Conservation (phyloP, 2,329 filamentous ascomycete genomes). For the Arachnomyces sp. region DNA sequence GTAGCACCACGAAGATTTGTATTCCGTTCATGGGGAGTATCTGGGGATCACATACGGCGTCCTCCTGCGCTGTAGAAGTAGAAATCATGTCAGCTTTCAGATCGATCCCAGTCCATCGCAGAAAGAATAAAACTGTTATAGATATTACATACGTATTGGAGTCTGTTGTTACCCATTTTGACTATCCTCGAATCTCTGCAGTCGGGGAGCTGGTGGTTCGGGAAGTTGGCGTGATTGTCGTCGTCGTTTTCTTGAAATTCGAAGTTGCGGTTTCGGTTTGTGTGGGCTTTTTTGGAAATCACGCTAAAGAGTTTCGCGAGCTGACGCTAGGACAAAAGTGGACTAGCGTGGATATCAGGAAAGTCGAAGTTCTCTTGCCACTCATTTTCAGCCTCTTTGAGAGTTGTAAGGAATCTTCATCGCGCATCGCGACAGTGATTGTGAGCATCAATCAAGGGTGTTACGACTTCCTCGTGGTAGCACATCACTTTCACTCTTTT, state of each 20-base stretch:
- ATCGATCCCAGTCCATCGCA: slow-evolving; percentile 2
- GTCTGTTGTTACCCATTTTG: slow-evolving; percentile 47
- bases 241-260: slow-evolving; percentile 37
- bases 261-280: slow-evolving; percentile 30
- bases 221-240: slow-evolving; percentile 34
- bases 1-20: slow-evolving; percentile 17
- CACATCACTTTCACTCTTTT: slow-evolving; percentile 5
- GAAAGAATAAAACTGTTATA: background rate
- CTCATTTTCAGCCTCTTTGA: no score
- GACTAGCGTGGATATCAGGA: slow-evolving; percentile 15
- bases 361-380: no score
- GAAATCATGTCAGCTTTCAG: slow-evolving; percentile 21
- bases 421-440: slow-evolving; percentile 17
- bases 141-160: slow-evolving; percentile 37
- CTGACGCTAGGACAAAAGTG: slow-evolving; percentile 20
- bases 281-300: slow-evolving; percentile 33
- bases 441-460: slow-evolving; percentile 6
- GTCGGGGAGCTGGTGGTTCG: slow-evolving; percentile 30
- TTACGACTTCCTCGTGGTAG: slow-evolving; percentile 14
- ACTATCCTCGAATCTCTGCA: slow-evolving; percentile 35
- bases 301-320: slow-evolving; percentile 34
- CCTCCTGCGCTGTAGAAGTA: slow-evolving; percentile 54
- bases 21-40: slow-evolving; percentile 7
- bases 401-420: background rate
- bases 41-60: slow-evolving; percentile 60